Base-by-base conservation (phyloP, 495 filamentous ascomycete genomes). In the Podospora fimiseda region DNA sequence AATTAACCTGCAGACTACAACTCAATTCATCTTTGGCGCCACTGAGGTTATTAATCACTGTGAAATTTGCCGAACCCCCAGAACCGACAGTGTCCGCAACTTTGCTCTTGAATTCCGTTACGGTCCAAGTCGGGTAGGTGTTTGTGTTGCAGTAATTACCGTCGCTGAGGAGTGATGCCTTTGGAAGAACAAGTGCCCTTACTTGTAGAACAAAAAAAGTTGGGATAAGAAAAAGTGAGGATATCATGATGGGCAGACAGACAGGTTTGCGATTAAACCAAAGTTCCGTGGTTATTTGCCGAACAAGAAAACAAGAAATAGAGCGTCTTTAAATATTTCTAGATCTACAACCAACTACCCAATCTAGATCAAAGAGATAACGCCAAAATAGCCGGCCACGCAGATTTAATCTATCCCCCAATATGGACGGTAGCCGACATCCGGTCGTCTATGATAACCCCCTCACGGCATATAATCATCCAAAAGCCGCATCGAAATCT, bases 1-100 rank as follows among this genome's bases (percentile, higher is more conserved):
- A 62, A 47, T 59, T 62, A 2, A 58, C 57, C 50, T 62, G 60
- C 52, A 62, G 20, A 13, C 23, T 52, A 49, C 60, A 62, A 0
- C 30, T 51, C n/a, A 62, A 13, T 2, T 49, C 16, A 23, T 59
- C 56, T n/a, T 24, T 56, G 11, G 47, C 45, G 37, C 51, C 51
- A 13, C 30, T 56, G 36, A 62, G 47, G 16, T 57, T 51, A 50
- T 62, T 59, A 30, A 50, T 56, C n/a, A 62, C 43, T 15, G 13
- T 50, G 38, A 59, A 62, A 14, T 43, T 45, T 13, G 56, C 56
- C 5, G 41, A 56, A 18, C 56, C 60, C 22, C 41, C 41, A 0
- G 6, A 1, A 1, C 60, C 56, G 36, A 62, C 60, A 20, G 53
- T 24, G 47, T 62, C 60, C 23, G 43, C 42, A 22, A 36, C 51